Conservation (phyloP, 2,329 filamentous ascomycete species). For the Claviceps quebecensis region DNA sequence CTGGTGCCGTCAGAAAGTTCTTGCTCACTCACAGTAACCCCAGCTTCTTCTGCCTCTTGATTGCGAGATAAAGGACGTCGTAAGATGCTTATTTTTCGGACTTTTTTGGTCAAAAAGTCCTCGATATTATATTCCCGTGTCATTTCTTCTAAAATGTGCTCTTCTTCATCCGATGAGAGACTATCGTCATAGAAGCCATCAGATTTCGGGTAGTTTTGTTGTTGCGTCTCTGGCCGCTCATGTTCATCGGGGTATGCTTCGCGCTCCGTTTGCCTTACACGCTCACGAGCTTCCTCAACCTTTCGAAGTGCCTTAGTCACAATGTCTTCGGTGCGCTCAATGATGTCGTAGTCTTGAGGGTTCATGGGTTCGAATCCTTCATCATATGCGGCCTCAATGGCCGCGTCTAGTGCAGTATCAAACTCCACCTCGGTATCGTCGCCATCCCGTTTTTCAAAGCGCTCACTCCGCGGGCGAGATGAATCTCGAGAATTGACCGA, state of each 20-base stretch:
- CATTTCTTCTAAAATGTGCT: conserved; percentile 75
- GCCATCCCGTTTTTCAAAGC: conserved; percentile 53
- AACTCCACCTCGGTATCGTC: conserved; percentile 76
- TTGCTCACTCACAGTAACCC: conserved; percentile 56
- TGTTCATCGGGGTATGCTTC: conserved; percentile 35
- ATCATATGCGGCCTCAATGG: conserved; percentile 91
- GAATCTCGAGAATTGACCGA: conserved; percentile 73
- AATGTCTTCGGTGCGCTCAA: conserved; percentile 27
- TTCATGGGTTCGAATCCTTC: conserved; percentile 70
- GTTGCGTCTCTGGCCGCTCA: conserved; percentile 17
- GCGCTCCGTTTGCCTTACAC: conserved; percentile 57
- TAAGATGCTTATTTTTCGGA: conserved; percentile 39
- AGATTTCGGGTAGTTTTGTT: conserved; percentile 12
- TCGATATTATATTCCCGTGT: conserved; percentile 70
- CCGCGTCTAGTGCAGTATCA: conserved; percentile 84
- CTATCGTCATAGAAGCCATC: conserved; percentile 51
- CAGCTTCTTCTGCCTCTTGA: conserved; percentile 61
- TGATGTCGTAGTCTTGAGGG: conserved; percentile 24
- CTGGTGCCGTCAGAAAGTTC: conserved; percentile 34
- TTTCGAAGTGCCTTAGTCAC: conserved; percentile 46
- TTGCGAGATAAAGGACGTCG: conserved; percentile 47
- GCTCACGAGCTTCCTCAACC: conserved; percentile 63
- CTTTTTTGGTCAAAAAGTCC: conserved; percentile 53
- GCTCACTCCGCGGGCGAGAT: conserved; percentile 54
- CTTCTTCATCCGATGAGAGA: conserved; percentile 53